Base-by-base conservation (phyloP, 805 yeast species). In the Ogataea angusta region DNA sequence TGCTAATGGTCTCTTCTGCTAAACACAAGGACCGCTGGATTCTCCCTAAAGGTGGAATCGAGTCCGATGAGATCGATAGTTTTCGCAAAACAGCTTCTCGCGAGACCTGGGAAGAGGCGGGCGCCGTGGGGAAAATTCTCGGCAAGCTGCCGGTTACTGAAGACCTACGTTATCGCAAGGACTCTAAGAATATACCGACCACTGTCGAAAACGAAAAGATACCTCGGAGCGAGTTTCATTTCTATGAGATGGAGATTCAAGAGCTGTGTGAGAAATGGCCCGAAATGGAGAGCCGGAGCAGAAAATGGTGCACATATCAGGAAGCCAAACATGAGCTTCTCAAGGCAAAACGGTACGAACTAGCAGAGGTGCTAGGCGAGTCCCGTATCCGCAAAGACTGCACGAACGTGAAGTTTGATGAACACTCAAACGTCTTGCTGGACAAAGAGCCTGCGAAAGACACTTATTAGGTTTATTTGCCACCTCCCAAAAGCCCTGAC, bases 51-150 rank as follows among this genome's bases (percentile, higher is more conserved):
- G 99, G 99, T 24, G 99, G 99, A 1, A 80, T 90, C 28, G 99
- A 93, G 63, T 59, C 59, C 21, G 99, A 93, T 61, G 99, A 87
- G 62, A 63, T 66, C 4, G 73, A 56, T 15, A 62, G 68, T 50
- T 67, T 54, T 47, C 47, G 55, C 12, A 38, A 64, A 4, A 66
- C 85, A 5, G 97, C 97, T 0, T 67, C 73, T 13, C 70, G 99
- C 44, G 99, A 93, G 59, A 86, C 95, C 0, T 93, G 99, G 99
- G 99, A 93, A 62, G 99, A 93, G 64, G 93, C 95, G 0, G 99
- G 99, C 0, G 85, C 85, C 17, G 75, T 73, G 25, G 96, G 97
- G 6, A 65, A 59, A 13, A 70, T 89, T 4, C 53, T 68, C 4
- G 52, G 57, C 29, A 69, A 70, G 43, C 64, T 91, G 30, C 95